A percentile compares a stretch with the other conserved stretches of the same genome.
phyloP scores from a whole-genome alignment of 2,329 filamentous ascomycete genomes.

The Cordyceps fumosorosea region DNA sequence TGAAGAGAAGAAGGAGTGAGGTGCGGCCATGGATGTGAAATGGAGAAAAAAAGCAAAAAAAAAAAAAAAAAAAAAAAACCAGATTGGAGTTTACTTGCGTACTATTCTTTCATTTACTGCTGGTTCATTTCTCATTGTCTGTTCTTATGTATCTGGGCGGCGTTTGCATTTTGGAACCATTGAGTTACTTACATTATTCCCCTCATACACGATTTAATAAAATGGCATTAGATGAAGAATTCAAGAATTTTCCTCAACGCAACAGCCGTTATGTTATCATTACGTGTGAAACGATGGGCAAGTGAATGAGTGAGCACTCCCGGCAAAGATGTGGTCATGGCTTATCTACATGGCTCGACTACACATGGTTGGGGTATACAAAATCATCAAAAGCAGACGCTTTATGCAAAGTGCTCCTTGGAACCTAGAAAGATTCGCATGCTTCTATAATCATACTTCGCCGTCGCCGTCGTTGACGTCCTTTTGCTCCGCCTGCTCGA shows the following conservation, averaged over 20 bases:
- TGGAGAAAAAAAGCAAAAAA: neutral
- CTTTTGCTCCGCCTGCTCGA: slow-evolving; percentile 38
- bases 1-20: slow-evolving; percentile 1
- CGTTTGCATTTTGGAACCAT: neutral
- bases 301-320: no score
- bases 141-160: neutral
- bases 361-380: neutral
- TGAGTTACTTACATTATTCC: neutral
- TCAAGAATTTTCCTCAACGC: neutral
- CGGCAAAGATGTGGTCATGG: neutral
- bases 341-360: neutral
- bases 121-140: neutral
- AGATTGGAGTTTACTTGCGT: neutral
- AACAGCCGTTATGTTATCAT: neutral
- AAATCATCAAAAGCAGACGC: neutral
- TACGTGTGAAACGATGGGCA: no score
- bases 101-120: neutral
- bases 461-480: neutral
- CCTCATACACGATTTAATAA: neutral
- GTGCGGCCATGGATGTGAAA: neutral
- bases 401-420: neutral
- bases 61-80: neutral
- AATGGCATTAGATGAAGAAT: neutral
- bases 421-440: neutral
- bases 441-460: neutral